These are phyloP conservation scores for Dothideomycetes sp. DNA, from an alignment of 2,329 filamentous ascomycete genomes.

Conservation along the genomic window DNA sequence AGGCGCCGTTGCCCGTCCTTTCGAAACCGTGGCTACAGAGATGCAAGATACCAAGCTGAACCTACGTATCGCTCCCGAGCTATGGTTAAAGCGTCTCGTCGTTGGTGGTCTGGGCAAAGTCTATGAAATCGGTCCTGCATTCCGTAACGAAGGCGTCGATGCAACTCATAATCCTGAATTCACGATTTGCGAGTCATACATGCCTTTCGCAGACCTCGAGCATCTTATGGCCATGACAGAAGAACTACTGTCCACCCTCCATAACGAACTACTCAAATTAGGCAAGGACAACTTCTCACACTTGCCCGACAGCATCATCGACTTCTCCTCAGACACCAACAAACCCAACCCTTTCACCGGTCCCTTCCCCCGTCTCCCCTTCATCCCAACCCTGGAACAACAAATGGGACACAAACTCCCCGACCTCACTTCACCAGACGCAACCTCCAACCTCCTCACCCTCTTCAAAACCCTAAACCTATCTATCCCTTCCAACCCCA, in stretches of 20 bases:
- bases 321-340: constrained; percentile 20
- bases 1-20: constrained; percentile 81
- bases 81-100: constrained; percentile 88
- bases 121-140: constrained; percentile 87
- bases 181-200: constrained; percentile 95
- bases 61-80: constrained; percentile 82
- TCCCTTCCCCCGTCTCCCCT: constrained; percentile 60
- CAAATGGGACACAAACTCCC: constrained; percentile 53
- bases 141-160: constrained; percentile 83
- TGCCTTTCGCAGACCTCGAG: constrained; percentile 67
- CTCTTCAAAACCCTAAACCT: constrained; percentile 46
- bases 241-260: constrained; percentile 54
- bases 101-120: constrained; percentile 80
- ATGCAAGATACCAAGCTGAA: constrained; percentile 63
- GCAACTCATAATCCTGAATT: constrained; percentile 95
- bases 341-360: constrained; percentile 39
- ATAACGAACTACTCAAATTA: constrained; percentile 29
- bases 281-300: constrained; percentile 15
- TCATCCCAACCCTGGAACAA: constrained; percentile 68
- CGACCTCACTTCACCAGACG: constrained; percentile 38
- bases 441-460: constrained; percentile 48
- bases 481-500: constrained; percentile 43
- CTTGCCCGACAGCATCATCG: constrained; percentile 21
- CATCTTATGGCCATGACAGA: constrained; percentile 71
- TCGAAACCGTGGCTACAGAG: constrained; percentile 69